Conservation (phyloP, 352 stramenopile genomes). For the Pythium aphanidermatum region DNA sequence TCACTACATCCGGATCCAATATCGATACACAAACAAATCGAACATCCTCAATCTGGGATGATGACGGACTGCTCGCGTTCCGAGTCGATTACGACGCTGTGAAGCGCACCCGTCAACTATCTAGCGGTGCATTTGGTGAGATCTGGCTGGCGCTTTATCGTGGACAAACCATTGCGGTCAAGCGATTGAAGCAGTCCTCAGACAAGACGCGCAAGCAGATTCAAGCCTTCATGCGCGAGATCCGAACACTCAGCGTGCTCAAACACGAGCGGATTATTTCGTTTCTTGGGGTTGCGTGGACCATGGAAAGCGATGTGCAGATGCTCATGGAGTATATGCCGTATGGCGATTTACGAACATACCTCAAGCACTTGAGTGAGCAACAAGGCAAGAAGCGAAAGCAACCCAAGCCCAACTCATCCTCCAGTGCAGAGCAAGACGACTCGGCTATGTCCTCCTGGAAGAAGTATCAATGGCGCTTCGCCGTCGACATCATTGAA, state of each 20-base stretch:
- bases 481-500: constrained; percentile 56
- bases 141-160: constrained; percentile 28
- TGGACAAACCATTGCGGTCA: constrained; percentile 19
- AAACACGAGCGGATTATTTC: constrained; percentile 25
- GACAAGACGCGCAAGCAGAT: constrained; percentile 10
- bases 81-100: constrained; percentile 37
- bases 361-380: constrained; percentile 11
- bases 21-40: constrained; percentile 1
- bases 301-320: constrained; percentile 26
- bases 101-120: constrained; percentile 12
- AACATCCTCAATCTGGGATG: constrained; percentile 42
- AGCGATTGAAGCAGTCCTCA: constrained; percentile 15
- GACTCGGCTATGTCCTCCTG: constrained; percentile 3
- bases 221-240: constrained; percentile 16
- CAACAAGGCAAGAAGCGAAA: background rate
- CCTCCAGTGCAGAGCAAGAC: background rate
- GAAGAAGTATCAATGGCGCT: constrained; percentile 15
- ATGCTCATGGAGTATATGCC: constrained; percentile 30
- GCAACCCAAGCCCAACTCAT: background rate
- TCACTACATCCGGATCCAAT: constrained; percentile 1
- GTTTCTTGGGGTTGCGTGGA: constrained; percentile 32
- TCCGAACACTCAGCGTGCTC: constrained; percentile 13
- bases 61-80: constrained; percentile 47
- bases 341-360: constrained; percentile 24
- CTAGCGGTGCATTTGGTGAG: constrained; percentile 20